These are phyloP conservation scores for Fomes fomentarius DNA, from an alignment of 1,284 basidiomycete genomes.

Conservation along the genomic window DNA sequence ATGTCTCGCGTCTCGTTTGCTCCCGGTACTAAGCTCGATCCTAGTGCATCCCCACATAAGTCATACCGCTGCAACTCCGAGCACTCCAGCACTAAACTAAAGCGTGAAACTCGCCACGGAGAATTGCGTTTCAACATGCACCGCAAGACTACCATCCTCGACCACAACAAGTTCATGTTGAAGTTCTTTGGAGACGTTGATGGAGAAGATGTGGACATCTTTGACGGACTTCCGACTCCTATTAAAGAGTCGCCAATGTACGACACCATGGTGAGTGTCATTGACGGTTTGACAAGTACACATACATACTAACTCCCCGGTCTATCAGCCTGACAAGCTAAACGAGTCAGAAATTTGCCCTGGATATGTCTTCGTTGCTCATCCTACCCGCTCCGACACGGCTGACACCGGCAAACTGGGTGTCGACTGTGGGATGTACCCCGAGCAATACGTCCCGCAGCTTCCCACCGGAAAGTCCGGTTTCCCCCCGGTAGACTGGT, in stretches of 20 bases:
- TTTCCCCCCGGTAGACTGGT: no score
- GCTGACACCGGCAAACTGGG: not conserved
- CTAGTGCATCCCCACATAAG: not conserved
- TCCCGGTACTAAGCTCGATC: not conserved
- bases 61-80: not conserved
- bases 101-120: not conserved
- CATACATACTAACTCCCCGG: no score
- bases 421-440: conserved; percentile 9
- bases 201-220: not conserved
- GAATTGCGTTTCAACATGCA: conserved; percentile 5
- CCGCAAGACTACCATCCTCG: not conserved
- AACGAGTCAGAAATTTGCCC: not conserved
- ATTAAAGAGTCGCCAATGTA: not conserved
- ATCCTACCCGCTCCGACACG: not conserved
- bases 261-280: not conserved
- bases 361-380: not conserved
- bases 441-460: no score
- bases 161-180: not conserved
- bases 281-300: not conserved
- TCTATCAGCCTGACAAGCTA: not conserved
- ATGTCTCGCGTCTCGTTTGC: no score
- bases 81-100: not conserved
- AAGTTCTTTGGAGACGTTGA: not conserved
- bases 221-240: not conserved
- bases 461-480: no score